Base-by-base conservation (phyloP, 2,329 filamentous ascomycete genomes). In the Pseudogymnoascus sp. region DNA sequence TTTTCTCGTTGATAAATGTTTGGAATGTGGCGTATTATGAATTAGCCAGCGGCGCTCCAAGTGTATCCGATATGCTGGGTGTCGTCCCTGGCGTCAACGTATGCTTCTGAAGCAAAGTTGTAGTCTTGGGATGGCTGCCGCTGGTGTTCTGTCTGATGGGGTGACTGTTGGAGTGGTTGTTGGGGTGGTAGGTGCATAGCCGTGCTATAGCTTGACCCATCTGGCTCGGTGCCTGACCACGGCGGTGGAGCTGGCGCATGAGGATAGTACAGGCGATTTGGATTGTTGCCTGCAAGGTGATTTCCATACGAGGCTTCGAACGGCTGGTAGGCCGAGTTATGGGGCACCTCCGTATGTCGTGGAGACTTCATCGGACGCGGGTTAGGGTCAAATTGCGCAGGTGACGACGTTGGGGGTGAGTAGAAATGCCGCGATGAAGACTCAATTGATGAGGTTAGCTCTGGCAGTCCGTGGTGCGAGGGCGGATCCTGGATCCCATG, bases 311-410 rank as follows among this genome's bases (percentile, higher is more conserved):
- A 42, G 5, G 59, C 21, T 40, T 61, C 59, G 12, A 61, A 61
- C 5, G 36, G 34, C 18, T 40, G 59, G 29, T 61, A 61, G 2
- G 40, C 5, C 18, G 34, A 26, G 34, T 8, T 31, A 5, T 31
- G 36, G 2, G 59, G 2, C 16, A 61, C 21, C 23, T 42, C 36
- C 3, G 36, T 64, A 64, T 73, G 72, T 8, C 72, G 65, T 37
- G 72, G 72, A 5, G 72, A 73, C 60, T 73, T 74, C 12, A 70
- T 40, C 14, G 72, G 72, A 12, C 72, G 65, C 6, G 71, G 71
- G 57, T 74, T 73, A 45, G 63, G 69, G 62, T 73, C 71, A 16
- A 61, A 61, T 16, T 61, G 59, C 18, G 59, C 34, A 40, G 18
- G 62, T 61, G 59, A 31, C 12, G 47, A 63, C 5, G 45, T 16